Evolutionary conservation across 306 rosid genomes (phyloP).

Genomic region (Vicia villosa): DNA sequence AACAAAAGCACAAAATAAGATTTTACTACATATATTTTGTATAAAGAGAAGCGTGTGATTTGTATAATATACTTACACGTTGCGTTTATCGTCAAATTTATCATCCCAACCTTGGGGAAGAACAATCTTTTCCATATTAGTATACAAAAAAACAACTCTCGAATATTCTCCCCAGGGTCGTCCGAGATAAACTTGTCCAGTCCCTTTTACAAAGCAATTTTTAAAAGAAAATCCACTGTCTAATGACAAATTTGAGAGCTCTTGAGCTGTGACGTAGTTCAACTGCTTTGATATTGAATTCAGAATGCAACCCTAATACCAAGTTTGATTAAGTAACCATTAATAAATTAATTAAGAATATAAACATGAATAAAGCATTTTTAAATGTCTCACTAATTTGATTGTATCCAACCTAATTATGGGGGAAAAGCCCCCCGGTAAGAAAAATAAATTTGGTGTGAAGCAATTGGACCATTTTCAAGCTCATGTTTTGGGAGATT

Average conservation of each 20-base stretch:
- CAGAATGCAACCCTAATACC: conserved; percentile 48
- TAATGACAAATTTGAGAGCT: conserved; percentile 49
- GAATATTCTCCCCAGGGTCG: conserved; percentile 85
- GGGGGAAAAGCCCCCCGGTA: too few relatives aligned
- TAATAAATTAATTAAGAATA: too few relatives aligned
- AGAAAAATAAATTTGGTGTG: too few relatives aligned
- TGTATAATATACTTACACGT: conserved; percentile 51
- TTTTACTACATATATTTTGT: background rate
- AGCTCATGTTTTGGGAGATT: too few relatives aligned
- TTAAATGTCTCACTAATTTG: too few relatives aligned
- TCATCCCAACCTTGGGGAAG: conserved; percentile 70
- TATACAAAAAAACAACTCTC: conserved; percentile 66
- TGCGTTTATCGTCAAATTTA: conserved; percentile 65
- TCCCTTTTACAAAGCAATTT: conserved; percentile 53
- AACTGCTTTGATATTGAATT: conserved; percentile 59
- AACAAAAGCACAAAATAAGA: background rate
- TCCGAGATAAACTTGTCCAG: conserved; percentile 63
- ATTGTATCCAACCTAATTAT: too few relatives aligned
- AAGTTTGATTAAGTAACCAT: too few relatives aligned
- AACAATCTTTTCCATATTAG: conserved; percentile 62
- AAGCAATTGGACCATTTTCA: too few relatives aligned
- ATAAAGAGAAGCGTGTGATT: background rate
- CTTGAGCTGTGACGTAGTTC: conserved; percentile 72
- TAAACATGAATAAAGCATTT: too few relatives aligned
- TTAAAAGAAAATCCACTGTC: conserved; percentile 73